Percentiles rank a stretch among this genome's conserved stretches.
Evolutionary conservation across 768 basidiomycete genomes (phyloP).

Genomic region (Holtermannia corniformis): DNA sequence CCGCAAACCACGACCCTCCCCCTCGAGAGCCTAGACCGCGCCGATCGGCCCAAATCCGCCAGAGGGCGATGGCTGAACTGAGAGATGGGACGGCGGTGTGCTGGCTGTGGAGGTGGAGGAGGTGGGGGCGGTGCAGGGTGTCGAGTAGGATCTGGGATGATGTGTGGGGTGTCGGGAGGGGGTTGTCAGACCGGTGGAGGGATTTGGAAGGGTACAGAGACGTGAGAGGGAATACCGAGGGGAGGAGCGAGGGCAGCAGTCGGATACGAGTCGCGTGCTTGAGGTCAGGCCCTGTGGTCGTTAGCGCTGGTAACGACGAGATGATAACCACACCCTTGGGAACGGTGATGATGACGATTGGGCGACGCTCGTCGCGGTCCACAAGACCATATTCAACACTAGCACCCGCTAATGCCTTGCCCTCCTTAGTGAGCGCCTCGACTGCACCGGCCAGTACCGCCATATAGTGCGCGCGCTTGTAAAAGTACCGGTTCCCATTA

Average conservation of each 20-base stretch:
- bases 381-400: constrained; percentile 18
- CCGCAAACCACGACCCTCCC: constrained; percentile 52
- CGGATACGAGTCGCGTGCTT: constrained; percentile 63
- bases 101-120: constrained; percentile 51
- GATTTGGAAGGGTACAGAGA: constrained; percentile 62
- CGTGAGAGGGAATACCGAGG: constrained; percentile 48
- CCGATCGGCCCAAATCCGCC: constrained; percentile 84
- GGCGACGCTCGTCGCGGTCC: constrained; percentile 21
- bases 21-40: constrained; percentile 48
- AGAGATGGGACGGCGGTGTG: constrained; percentile 53
- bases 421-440: constrained; percentile 4
- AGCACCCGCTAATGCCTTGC: constrained; percentile 14
- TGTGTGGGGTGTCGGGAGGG: constrained; percentile 62
- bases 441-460: constrained; percentile 64
- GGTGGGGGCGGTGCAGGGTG: constrained; percentile 45
- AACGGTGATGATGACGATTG: constrained; percentile 19
- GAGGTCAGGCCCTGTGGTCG: constrained; percentile 22
- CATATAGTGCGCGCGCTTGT: constrained; percentile 84
- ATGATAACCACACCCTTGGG: constrained; percentile 29
- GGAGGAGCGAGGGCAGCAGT: constrained; percentile 59
- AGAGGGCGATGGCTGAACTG: constrained; percentile 61
- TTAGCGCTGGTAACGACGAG: not conserved
- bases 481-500: constrained; percentile 76
- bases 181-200: constrained; percentile 49
- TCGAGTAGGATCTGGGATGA: constrained; percentile 58